Base-by-base conservation (phyloP, 2,329 filamentous ascomycete genomes). In the Neophaeococcomyces aloes region DNA sequence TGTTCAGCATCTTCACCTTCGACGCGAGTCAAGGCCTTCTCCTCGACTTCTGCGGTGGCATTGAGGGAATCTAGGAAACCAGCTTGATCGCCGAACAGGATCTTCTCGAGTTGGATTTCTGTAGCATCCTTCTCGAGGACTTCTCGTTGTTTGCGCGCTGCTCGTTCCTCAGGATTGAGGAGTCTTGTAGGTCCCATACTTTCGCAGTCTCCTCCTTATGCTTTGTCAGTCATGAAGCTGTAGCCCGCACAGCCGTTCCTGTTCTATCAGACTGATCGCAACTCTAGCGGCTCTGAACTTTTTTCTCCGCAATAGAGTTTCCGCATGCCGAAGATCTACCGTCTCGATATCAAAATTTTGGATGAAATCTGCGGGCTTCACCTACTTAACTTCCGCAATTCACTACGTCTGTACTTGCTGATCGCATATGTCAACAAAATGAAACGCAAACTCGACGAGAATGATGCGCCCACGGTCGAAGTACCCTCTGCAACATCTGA, bases 51-150 rank as follows among this genome's bases (percentile, higher is more conserved):
- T 52, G 68, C 57, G 68, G 78, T 63, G 63, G 66, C 57, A 66
- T 82, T 83, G 40, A 96, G 67, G 32, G 81, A 81, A 45, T 81
- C 72, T 46, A 80, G 75, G 62, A 96, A 96, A 27, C 81, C 84
- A n/a, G 77, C 75, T 36, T 81, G 79, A 64, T 94, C 84, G 44
- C 91, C 91, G 49, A 98, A 84, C 3, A 98, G 83, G 49, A 95
- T 69, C 52, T 80, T 78, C 67, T 95, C 89, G 23, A 95, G 76
- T 60, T 89, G 86, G 57, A 83, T 78, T 61, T 95, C 88, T 41
- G 83, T 79, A 11, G 78, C 79, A 59, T 94, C 86, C 60, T 89
- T 91, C 39, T 83, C 80, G 43, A 68, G 57, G 10, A 62, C 53
- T 2, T 60, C 58, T 1, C 59, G 51, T 23, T 44, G 32, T 19